A percentile compares a stretch with the other conserved stretches of the same genome.
Evolutionary conservation across 2,329 filamentous ascomycete species (phyloP).

Genomic region (Colletotrichum aenigma): DNA sequence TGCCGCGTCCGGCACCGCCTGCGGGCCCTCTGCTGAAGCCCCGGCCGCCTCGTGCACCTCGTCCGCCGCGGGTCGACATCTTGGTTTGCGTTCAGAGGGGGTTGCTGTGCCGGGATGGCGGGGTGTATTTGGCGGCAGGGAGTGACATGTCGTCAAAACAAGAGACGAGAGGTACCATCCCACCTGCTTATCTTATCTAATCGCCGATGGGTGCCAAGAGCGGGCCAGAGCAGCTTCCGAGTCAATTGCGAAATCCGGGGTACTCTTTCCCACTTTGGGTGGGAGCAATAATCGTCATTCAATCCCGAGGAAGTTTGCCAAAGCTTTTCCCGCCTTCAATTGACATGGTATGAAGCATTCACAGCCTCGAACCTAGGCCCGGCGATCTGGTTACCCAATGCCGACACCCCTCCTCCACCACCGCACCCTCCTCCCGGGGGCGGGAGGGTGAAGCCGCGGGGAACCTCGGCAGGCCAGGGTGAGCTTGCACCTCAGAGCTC

Average conservation of each 20-base stretch:
- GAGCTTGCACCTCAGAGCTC: background rate
- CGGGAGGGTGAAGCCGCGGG: slow-evolving; percentile 15
- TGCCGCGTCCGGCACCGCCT: slow-evolving; percentile 25
- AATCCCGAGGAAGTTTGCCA: background rate
- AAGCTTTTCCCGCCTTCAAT: rapidly evolving
- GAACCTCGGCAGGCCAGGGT: slow-evolving; percentile 21
- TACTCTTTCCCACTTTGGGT: background rate
- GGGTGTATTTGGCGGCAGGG: background rate
- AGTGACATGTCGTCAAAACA: slow-evolving; percentile 17
- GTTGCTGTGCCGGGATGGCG: background rate
- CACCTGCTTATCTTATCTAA: slow-evolving; percentile 20
- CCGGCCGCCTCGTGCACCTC: background rate
- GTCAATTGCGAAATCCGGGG: background rate
- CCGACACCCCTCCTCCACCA: slow-evolving; percentile 6
- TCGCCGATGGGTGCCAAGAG: slow-evolving; percentile 7
- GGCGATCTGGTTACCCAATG: background rate
- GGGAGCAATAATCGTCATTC: rapidly evolving
- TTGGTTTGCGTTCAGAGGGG: background rate
- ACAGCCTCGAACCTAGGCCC: background rate
- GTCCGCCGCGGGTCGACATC: slow-evolving; percentile 14
- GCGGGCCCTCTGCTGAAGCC: background rate
- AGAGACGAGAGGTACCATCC: slow-evolving; percentile 10
- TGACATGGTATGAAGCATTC: background rate
- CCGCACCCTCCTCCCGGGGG: background rate
- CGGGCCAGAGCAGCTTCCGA: background rate